Base-by-base conservation (phyloP, 495 filamentous ascomycete species). In the Niebla homalea region DNA sequence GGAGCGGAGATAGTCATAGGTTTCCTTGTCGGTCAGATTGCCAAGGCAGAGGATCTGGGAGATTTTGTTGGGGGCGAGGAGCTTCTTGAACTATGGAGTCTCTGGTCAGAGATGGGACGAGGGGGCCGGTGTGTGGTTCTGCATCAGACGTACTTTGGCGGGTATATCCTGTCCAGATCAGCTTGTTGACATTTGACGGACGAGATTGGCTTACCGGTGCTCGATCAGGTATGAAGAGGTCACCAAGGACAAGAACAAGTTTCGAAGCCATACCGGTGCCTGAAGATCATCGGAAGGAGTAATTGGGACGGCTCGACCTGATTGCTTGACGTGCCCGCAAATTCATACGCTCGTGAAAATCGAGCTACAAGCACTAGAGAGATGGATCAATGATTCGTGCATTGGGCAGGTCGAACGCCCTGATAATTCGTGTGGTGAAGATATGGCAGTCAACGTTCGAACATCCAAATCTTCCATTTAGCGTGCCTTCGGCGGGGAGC, bases 41-140 rank as follows among this genome's bases (percentile, higher is more conserved):
- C 92, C 92, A 10, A 99, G 80, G 67, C 92, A 97, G 53, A 99
- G 79, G 42, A 89, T 97, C 66, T 99, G 92, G 53, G 84, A 85
- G 61, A 99, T 99, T 71, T 97, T 97, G 60, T 93, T 93, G 10
- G 93, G 92, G 12, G 89, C 85, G 57, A 99, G 81, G 65, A 99
- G 92, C 64, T 96, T 97, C 62, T 87, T 88, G 78, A 99, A 99
- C 89, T 97, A 66, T 36, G 32, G 42, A 4, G 29, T 15, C 15
- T 26, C 23, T 46, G 53, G 50, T 35, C 35, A 18, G 47, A 47
- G 40, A 35, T 23, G 35, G 25, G 39, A 35, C 20, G 43, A 39
- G 38, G 47, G 16, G 35, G 49, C 49, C 46, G 23, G 25, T 46
- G 50, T 44, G 23, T 37, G 40, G 22, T 46, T 29, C 16, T 36